These are phyloP conservation scores for Centella asiatica DNA, from an alignment of 129 eudicot species.

Conservation along the genomic window DNA sequence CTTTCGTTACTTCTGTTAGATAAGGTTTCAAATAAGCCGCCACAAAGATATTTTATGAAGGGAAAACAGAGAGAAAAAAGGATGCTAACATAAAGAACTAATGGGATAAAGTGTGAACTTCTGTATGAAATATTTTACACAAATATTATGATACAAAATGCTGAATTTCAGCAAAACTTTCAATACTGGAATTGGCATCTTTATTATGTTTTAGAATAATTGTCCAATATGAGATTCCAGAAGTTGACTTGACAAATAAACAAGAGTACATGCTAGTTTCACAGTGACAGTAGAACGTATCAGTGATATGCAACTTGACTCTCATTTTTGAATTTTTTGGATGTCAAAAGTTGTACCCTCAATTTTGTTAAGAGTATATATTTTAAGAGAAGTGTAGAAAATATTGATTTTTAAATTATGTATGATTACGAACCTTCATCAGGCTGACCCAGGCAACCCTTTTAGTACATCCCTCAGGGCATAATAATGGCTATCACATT, in stretches of 20 bases:
- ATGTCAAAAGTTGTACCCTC: neutral
- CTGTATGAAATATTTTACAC: too few relatives aligned
- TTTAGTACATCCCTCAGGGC: conserved; percentile 87
- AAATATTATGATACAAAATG: neutral
- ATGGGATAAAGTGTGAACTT: too few relatives aligned
- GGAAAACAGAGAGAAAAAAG: neutral
- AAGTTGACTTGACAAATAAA: too few relatives aligned
- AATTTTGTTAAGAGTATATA: neutral
- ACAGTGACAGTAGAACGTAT: too few relatives aligned
- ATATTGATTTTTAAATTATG: neutral
- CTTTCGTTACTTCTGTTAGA: neutral
- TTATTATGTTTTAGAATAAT: neutral
- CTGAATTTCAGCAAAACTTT: neutral
- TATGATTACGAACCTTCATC: conserved; percentile 14
- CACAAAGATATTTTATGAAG: too few relatives aligned
- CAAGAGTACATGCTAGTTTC: too few relatives aligned
- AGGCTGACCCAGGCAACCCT: conserved; percentile 45
- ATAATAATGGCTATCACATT: conserved; percentile 76
- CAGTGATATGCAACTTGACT: neutral
- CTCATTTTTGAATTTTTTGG: neutral
- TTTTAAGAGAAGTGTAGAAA: neutral
- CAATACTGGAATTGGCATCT: neutral
- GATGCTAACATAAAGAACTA: neutral
- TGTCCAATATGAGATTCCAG: neutral
- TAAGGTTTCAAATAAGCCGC: neutral